Base-by-base conservation (phyloP, 73 alveolate genomes). In the Paramecium sonneborni region DNA sequence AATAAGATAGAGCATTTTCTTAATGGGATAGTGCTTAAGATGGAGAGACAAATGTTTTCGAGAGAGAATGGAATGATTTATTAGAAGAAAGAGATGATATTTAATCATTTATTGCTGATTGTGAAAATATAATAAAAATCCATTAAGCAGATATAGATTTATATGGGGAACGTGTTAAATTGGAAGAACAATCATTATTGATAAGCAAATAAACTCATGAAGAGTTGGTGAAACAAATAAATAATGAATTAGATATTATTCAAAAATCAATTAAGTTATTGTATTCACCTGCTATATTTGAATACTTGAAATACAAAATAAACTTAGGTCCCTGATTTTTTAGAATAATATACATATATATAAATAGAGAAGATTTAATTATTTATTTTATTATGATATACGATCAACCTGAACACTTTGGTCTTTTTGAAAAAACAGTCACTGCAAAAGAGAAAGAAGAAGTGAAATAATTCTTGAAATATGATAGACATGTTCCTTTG, bases 361-460 rank as follows among this genome's bases (percentile, higher is more conserved):
- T 44, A 44, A 44, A 44, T 76, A 38, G 28, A 79, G 55, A 43
- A 72, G 86, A 72, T 72, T 72, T 72, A 72, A 72, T 72, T 35
- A 72, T 43, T 79, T 24, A 30, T 79, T 41, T 41, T 79, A 38
- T 41, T 20, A 79, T 79, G 90, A 79, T 79, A 3, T 79, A 79
- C 90, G 90, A 79, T 79, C 72, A 79, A 79, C 90, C 90, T 41
- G 90, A 79, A 79, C 90, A 79, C 74, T 79, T 79, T 32, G 90
- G 90, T 12, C 44, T 46, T 20, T 41, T 38, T 79, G 90, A 79
- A 34, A 79, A 79, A 62, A 79, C 46, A 4, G 3, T 79, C 39
- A 79, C 90, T 2, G 76, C 69, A 6, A 79, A 79, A 34, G 90
- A 79, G 76, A 79, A 79, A 62, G 90, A 79, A 44, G 69, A 44